A percentile compares a stretch with the other conserved stretches of the same genome.
These are phyloP conservation scores for Anisogramma anomala DNA, from an alignment of 2,329 filamentous ascomycete species.

Conservation along the genomic window DNA sequence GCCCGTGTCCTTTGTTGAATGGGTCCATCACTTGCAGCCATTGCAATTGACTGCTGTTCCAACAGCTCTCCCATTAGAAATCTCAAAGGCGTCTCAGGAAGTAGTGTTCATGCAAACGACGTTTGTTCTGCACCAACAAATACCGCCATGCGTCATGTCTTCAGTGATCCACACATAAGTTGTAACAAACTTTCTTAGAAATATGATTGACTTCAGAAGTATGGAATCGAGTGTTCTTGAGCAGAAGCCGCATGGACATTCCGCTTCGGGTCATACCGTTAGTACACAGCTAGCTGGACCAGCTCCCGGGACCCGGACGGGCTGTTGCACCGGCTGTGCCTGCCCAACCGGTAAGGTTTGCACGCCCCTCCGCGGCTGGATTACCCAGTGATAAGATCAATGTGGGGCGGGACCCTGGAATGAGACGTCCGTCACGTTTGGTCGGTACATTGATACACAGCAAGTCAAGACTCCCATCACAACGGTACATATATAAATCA, in stretches of 20 bases:
- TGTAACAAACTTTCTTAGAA: no score
- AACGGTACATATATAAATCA: not conserved
- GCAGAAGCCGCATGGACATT: conserved; percentile 13
- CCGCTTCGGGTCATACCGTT: conserved; percentile 6
- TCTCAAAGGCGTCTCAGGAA: no score
- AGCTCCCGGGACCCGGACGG: conserved; percentile 1
- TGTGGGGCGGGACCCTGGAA: conserved; percentile 1
- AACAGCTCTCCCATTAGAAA: no score
- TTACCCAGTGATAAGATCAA: conserved; percentile 5
- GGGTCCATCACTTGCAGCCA: no score
- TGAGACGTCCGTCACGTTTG: conserved; percentile 4
- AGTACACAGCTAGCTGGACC: conserved; percentile 1
- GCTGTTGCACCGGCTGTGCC: conserved; percentile 9
- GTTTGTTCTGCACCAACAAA: no score
- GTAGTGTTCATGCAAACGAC: no score
- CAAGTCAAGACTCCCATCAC: conserved; percentile 10
- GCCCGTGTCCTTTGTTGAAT: no score
- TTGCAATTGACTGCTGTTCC: no score
- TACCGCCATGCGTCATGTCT: no score
- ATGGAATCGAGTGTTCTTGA: no score
- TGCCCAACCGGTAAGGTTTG: conserved; percentile 9
- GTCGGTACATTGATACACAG: not conserved
- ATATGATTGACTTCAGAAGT: no score
- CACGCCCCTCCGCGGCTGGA: not conserved
- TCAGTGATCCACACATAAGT: no score